Conservation (phyloP, 2,329 filamentous ascomycete species). For the Xylaria sp. region DNA sequence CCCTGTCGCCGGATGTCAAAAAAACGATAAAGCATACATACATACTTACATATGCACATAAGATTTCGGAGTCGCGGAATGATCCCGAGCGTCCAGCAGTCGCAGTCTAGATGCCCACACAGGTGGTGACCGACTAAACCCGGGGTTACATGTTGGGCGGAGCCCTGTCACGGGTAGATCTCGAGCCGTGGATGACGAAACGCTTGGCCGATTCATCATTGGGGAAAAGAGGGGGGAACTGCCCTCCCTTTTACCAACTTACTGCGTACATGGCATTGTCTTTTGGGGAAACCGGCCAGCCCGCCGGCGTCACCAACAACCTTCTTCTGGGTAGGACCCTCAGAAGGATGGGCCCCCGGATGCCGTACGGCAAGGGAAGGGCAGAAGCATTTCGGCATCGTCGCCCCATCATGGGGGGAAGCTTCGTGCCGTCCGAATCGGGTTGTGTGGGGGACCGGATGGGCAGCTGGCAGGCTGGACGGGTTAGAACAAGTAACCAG, state of each 20-base stretch:
- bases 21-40: too few species aligned
- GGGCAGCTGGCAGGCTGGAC: neutral
- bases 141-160: conserved; percentile 11
- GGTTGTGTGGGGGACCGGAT: neutral
- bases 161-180: conserved; percentile 27
- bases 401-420: neutral
- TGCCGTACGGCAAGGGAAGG: neutral
- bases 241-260: conserved; percentile 1
- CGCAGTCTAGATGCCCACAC: too few species aligned
- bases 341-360: too few species aligned
- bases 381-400: neutral
- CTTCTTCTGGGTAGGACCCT: neutral
- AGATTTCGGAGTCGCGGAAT: too few species aligned
- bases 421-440: neutral
- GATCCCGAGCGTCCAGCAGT: conserved; percentile 7
- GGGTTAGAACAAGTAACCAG: neutral
- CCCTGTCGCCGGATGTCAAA: too few species aligned
- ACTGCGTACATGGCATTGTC: too few species aligned
- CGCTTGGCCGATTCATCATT: conserved; percentile 16
- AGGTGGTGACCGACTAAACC: too few species aligned
- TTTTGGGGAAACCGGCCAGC: conserved; percentile 6
- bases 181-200: conserved; percentile 31
- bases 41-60: too few species aligned
- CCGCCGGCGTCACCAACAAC: neutral
- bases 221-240: too few species aligned